phyloP scores from a whole-genome alignment of 2,329 filamentous ascomycete genomes.

The Penicillium hesseltinei region DNA sequence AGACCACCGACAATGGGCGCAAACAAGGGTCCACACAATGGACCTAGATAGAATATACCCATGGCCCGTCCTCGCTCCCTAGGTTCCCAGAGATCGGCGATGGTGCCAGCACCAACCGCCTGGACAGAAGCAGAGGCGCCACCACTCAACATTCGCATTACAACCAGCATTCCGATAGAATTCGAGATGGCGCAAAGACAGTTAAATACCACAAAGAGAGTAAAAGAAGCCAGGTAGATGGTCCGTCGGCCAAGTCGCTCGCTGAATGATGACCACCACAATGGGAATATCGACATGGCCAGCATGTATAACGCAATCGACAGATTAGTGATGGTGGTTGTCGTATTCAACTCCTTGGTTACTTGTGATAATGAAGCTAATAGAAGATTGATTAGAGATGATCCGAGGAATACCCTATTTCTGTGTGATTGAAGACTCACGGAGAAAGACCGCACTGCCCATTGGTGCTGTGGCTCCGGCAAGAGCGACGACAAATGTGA shows the following conservation, averaged over 20 bases:
- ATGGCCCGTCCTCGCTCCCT: slow-evolving; percentile 74
- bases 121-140: slow-evolving; percentile 78
- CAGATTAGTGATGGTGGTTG: slow-evolving; percentile 68
- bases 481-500: slow-evolving; percentile 74
- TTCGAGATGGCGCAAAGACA: slow-evolving; percentile 66
- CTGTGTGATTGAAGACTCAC: slow-evolving; percentile 51
- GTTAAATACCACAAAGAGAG: slow-evolving; percentile 69
- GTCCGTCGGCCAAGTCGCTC: slow-evolving; percentile 68
- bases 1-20: slow-evolving; percentile 75
- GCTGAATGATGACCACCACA: slow-evolving; percentile 85
- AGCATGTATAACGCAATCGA: slow-evolving; percentile 80
- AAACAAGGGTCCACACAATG: slow-evolving; percentile 70
- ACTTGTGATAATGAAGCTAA: slow-evolving; percentile 68
- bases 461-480: slow-evolving; percentile 77
- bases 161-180: slow-evolving; percentile 72
- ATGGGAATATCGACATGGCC: slow-evolving; percentile 75
- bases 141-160: slow-evolving; percentile 71
- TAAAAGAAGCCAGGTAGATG: slow-evolving; percentile 76
- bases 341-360: slow-evolving; percentile 59
- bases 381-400: background rate
- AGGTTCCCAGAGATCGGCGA: slow-evolving; percentile 76
- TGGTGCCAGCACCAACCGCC: slow-evolving; percentile 78
- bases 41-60: slow-evolving; percentile 79
- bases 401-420: background rate
- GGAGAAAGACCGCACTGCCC: slow-evolving; percentile 80